Percentiles rank a stretch among this genome's conserved stretches.
These are phyloP conservation scores for Phialophora tarda DNA, from an alignment of 2,329 filamentous ascomycete species.

Conservation along the genomic window DNA sequence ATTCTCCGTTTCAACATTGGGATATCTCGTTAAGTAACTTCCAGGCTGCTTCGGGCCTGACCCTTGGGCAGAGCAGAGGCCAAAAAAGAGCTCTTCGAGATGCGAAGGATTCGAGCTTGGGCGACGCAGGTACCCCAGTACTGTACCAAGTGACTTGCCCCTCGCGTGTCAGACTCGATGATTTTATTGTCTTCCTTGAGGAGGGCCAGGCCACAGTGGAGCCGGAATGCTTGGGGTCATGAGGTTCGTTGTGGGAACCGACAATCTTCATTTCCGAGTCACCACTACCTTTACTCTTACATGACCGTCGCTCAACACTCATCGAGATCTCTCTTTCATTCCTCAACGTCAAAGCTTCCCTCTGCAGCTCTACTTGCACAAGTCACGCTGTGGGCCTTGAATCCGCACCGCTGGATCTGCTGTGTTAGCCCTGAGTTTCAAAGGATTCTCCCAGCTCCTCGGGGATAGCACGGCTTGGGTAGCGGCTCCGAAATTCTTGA, in stretches of 20 bases:
- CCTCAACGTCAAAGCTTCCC: not conserved
- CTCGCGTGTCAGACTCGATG: conserved; percentile 12
- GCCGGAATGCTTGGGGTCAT: not conserved
- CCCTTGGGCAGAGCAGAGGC: not conserved
- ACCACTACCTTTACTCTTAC: not conserved
- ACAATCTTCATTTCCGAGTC: not conserved
- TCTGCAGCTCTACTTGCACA: not conserved
- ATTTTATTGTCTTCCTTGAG: not conserved
- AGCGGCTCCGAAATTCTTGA: not conserved
- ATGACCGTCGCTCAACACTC: not conserved
- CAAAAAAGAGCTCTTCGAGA: not conserved
- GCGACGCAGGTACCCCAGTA: not conserved
- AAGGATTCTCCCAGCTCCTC: not conserved
- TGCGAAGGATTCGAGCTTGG: not conserved
- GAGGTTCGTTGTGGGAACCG: not conserved
- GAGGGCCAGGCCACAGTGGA: not conserved
- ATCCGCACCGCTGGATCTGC: not conserved
- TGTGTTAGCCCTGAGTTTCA: not conserved
- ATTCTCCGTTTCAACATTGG: not conserved
- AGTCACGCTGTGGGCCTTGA: not conserved
- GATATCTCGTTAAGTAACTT: not conserved
- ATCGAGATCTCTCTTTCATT: not conserved
- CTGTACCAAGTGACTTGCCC: not conserved
- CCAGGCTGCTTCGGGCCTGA: not conserved
- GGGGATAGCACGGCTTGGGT: conserved; percentile 14